These are phyloP conservation scores for Pyrus communis DNA, from an alignment of 306 rosid genomes.

Conservation along the genomic window DNA sequence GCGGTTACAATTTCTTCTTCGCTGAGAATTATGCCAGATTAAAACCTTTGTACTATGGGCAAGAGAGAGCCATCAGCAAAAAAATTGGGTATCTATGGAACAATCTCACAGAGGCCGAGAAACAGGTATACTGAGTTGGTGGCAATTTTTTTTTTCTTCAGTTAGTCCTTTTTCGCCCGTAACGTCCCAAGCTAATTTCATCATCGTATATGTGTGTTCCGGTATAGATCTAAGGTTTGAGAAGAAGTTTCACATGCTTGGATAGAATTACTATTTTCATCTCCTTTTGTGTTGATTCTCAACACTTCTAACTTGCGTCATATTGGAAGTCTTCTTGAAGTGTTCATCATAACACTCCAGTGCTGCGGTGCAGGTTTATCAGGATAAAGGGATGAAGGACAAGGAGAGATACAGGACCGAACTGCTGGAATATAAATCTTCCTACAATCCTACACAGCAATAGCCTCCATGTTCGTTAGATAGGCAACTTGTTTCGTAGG, in stretches of 20 bases:
- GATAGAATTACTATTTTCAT: neutral
- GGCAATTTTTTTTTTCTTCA: neutral
- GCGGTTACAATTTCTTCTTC: constrained; percentile 71
- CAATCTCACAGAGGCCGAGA: constrained; percentile 70
- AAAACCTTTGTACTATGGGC: constrained; percentile 52
- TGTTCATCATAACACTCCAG: neutral
- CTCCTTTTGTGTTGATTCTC: constrained; percentile 4
- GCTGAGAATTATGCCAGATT: constrained; percentile 68
- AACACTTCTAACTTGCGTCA: neutral
- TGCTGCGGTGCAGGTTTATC: constrained; percentile 49
- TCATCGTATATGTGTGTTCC: neutral
- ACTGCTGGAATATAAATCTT: constrained; percentile 55
- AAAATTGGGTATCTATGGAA: constrained; percentile 62
- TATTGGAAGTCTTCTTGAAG: neutral
- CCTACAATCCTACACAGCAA: constrained; percentile 26
- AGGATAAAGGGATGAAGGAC: constrained; percentile 62
- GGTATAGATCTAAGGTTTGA: neutral
- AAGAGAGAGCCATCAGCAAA: constrained; percentile 70
- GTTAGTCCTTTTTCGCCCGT: neutral
- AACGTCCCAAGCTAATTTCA: neutral
- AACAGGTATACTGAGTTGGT: constrained; percentile 40
- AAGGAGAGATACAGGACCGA: constrained; percentile 66
- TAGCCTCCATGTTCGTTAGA: constrained; percentile 21
- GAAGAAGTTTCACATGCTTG: neutral
- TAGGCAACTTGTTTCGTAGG: neutral